These are phyloP conservation scores for Aspergillus sparsus DNA, from an alignment of 495 filamentous ascomycete species.

Conservation along the genomic window DNA sequence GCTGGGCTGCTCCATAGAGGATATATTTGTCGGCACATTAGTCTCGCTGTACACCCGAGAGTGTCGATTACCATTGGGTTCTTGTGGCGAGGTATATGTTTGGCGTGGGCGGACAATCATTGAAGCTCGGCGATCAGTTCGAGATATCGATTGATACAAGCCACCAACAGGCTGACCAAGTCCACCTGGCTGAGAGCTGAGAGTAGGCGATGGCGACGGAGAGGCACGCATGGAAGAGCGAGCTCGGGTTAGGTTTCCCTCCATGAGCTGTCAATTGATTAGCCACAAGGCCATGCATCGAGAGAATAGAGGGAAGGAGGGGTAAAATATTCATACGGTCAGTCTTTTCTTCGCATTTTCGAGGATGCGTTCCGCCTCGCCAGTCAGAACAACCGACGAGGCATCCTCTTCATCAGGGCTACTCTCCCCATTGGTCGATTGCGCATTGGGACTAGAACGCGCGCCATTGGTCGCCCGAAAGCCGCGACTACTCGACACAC, in stretches of 20 bases:
- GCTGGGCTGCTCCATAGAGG: conserved; percentile 30
- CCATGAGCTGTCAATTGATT: conserved; percentile 70
- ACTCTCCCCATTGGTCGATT: conserved; percentile 31
- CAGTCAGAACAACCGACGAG: conserved; percentile 74
- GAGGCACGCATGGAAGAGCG: conserved; percentile 68
- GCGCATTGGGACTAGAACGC: conserved; percentile 15
- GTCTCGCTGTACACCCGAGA: conserved; percentile 59
- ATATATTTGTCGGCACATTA: conserved; percentile 46
- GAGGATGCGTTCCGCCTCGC: conserved; percentile 81
- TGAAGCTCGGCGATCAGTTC: conserved; percentile 40
- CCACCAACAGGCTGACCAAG: conserved; percentile 40
- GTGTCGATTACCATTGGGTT: conserved; percentile 49
- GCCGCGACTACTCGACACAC: conserved; percentile 10
- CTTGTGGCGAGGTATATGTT: conserved; percentile 39
- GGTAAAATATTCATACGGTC: conserved; percentile 59
- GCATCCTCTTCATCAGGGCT: conserved; percentile 49
- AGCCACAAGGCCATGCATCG: background rate
- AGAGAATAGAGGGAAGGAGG: background rate
- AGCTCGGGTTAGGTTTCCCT: conserved; percentile 80
- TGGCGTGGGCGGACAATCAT: conserved; percentile 41
- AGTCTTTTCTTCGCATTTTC: conserved; percentile 87
- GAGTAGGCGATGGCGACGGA: conserved; percentile 48
- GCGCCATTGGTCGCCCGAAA: conserved; percentile 18
- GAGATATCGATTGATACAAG: conserved; percentile 47
- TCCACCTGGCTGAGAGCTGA: conserved; percentile 28